These are phyloP conservation scores for Penicillium crustosum DNA, from an alignment of 2,329 filamentous ascomycete species.

Conservation along the genomic window DNA sequence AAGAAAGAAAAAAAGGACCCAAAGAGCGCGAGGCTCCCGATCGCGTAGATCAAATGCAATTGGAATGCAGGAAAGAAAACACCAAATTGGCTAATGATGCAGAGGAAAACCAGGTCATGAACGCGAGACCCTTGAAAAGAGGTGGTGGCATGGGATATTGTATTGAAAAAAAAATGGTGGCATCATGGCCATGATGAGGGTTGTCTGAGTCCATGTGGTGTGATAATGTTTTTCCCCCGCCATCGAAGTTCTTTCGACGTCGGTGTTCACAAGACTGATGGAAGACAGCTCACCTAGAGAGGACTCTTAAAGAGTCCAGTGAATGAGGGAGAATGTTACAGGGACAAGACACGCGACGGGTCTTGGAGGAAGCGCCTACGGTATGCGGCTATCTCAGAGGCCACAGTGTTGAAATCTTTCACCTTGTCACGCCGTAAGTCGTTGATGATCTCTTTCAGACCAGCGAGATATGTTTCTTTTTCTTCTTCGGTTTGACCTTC, in stretches of 20 bases:
- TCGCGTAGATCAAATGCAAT: slow-evolving; percentile 5
- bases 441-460: slow-evolving; percentile 51
- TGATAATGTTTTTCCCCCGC: slow-evolving; percentile 9
- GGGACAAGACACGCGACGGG: slow-evolving; percentile 46
- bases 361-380: slow-evolving; percentile 52
- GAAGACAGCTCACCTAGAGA: slow-evolving; percentile 21
- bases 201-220: slow-evolving; percentile 2
- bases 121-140: slow-evolving; percentile 9
- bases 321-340: slow-evolving; percentile 36
- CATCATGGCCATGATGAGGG: slow-evolving; percentile 7
- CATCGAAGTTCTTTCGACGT: slow-evolving; percentile 9
- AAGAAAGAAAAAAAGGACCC: neutral
- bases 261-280: slow-evolving; percentile 11
- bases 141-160: slow-evolving; percentile 16
- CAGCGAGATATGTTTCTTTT: slow-evolving; percentile 45
- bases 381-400: slow-evolving; percentile 51
- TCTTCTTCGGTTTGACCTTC: slow-evolving; percentile 49
- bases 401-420: slow-evolving; percentile 52
- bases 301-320: slow-evolving; percentile 7
- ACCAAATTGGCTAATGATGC: slow-evolving; percentile 27
- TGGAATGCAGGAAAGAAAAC: slow-evolving; percentile 19
- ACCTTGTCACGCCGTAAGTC: slow-evolving; percentile 51
- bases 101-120: slow-evolving; percentile 12
- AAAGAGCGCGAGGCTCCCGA: neutral
- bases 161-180: slow-evolving; percentile 11